Percentiles rank a stretch among this genome's conserved stretches.
phyloP scores from a whole-genome alignment of 106 monocot species.

The Gastrodia elata region DNA sequence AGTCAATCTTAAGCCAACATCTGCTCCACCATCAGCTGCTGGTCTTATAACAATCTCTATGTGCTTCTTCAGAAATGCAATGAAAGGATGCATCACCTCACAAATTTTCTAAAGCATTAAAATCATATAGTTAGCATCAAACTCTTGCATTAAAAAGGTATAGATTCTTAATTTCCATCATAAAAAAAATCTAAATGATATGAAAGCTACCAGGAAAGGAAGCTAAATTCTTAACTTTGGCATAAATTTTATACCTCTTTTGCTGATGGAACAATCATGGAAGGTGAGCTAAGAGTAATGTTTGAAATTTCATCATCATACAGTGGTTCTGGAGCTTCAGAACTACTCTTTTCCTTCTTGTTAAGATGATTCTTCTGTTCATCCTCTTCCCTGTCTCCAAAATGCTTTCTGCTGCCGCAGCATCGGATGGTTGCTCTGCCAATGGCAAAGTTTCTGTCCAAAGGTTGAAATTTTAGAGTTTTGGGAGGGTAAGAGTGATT shows the following conservation, averaged over 20 bases:
- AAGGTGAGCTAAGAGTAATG: not conserved
- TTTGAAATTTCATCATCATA: not conserved
- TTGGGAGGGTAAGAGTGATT: not conserved
- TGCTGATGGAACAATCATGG: conserved; percentile 1
- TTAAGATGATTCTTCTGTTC: not conserved
- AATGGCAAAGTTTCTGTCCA: not conserved
- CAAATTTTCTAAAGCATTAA: not conserved
- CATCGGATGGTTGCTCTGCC: not conserved
- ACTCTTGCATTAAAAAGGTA: not conserved
- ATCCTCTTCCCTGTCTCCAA: not conserved
- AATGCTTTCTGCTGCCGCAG: not conserved
- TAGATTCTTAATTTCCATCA: no score
- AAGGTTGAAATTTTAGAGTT: not conserved
- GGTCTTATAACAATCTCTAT: not conserved
- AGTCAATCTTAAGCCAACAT: not conserved
- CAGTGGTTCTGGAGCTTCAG: not conserved
- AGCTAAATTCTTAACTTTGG: no score
- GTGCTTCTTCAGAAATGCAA: not conserved
- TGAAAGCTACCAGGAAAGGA: no score
- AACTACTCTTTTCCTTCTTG: no score
- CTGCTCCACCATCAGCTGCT: conserved; percentile 4
- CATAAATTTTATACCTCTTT: conserved; percentile 3
- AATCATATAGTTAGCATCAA: not conserved
- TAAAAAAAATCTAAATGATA: no score
- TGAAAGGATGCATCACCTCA: not conserved